Conservation (phyloP, 2,329 filamentous ascomycete species). For the Phaeosphaeriaceae sp. region DNA sequence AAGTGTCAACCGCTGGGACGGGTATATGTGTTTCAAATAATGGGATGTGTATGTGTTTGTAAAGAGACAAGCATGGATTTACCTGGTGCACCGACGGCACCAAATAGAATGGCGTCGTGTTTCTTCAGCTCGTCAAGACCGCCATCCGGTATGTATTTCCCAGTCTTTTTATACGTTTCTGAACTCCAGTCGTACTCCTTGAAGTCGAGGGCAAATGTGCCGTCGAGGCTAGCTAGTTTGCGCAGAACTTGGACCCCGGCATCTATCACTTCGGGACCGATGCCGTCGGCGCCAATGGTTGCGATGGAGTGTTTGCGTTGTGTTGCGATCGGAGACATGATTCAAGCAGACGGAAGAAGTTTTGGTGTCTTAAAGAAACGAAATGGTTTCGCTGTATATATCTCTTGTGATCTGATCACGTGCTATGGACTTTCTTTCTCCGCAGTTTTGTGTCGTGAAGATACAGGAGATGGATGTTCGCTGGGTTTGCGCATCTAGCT, state of each 20-base stretch:
- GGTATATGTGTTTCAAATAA: too few relatives aligned
- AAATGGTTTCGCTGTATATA: neutral
- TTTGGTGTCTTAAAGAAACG: too few relatives aligned
- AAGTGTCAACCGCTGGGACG: too few relatives aligned
- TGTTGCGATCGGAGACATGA: conserved; percentile 34
- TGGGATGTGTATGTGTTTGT: too few relatives aligned
- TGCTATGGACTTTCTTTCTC: conserved; percentile 1
- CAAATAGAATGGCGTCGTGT: conserved; percentile 73
- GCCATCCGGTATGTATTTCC: conserved; percentile 69
- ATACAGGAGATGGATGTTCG: neutral
- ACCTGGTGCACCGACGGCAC: conserved; percentile 69
- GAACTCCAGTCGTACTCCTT: conserved; percentile 72
- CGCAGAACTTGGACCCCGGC: conserved; percentile 69
- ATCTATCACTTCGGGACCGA: conserved; percentile 71
- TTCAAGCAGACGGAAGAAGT: neutral
- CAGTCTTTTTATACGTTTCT: conserved; percentile 69
- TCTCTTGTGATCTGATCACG: neutral
- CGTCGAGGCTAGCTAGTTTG: conserved; percentile 58
- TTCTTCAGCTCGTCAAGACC: conserved; percentile 63
- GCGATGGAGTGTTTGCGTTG: conserved; percentile 38
- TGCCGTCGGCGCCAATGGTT: conserved; percentile 72
- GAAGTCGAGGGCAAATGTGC: conserved; percentile 67
- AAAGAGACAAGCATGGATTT: too few relatives aligned
- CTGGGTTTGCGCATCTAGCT: neutral
- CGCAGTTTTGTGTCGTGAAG: neutral